Base-by-base conservation (phyloP, 2,329 filamentous ascomycete genomes). In the Cytospora chrysosperma region DNA sequence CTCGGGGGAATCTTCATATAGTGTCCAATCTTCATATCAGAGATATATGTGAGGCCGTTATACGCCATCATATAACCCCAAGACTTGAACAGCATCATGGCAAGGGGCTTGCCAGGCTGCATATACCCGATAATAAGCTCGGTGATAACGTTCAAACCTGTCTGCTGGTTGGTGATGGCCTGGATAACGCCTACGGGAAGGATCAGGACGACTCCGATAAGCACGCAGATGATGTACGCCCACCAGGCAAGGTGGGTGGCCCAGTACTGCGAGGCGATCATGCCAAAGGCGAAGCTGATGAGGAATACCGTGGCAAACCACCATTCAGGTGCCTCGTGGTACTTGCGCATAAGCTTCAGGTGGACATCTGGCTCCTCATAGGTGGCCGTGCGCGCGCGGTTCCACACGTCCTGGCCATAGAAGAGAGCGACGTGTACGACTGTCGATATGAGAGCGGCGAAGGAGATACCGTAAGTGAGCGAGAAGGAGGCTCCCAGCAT, bases 391-490 rank as follows among this genome's bases (percentile, higher is more conserved):
- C 68, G 68, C 28, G 72, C 71, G 19, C 75, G 74, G n/a, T 26
- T 17, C 62, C 58, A 57, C 28, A 65, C 30, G 28, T 65, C 63
- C 49, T 59, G 32, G 12, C 84, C 79, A 65, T 87, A 80, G 69
- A 83, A 85, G 5, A 87, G 73, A 30, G 67, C 74, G 6, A 79
- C 79, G 69, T 87, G 81, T 1, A 82, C 73, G 12, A 88, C 70
- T 0, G 85, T 79, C 1, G 84, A 76, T 1, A 83, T 74, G 21
- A 87, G 79, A 4, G 79, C 77, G 4, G 85, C 85, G 68, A 88
- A 88, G 1, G 79, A 81, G 59, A 87, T 75, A 34, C 82, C 84
- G 67, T 87, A 88, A 3, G 75, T 77, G 15, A 87, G 70, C 4
- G 79, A 76, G 67, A 85, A 86, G 0, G 83, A 83, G 0, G 84